Percentiles rank a stretch among this genome's conserved stretches.
These are phyloP conservation scores for Tolypocladium amazonense DNA, from an alignment of 2,329 filamentous ascomycete species.

Conservation along the genomic window DNA sequence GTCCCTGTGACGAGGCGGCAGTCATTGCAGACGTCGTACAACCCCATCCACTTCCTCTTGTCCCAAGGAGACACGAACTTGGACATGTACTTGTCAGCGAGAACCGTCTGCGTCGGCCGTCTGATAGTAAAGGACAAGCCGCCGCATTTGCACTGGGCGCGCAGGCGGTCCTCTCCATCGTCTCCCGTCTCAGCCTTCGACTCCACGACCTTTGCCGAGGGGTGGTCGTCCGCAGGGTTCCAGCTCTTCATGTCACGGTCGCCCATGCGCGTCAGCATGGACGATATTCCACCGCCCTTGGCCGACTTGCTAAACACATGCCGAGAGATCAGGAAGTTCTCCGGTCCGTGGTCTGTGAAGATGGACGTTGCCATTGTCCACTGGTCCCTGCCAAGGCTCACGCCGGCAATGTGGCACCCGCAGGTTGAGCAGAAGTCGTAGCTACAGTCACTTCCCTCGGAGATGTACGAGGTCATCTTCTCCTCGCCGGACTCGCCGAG, in stretches of 20 bases:
- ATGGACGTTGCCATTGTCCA: slow-evolving; percentile 31
- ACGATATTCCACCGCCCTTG: slow-evolving; percentile 24
- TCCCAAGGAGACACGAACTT: slow-evolving; percentile 25
- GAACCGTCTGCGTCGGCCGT: slow-evolving; percentile 22
- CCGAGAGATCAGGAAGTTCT: slow-evolving; percentile 21
- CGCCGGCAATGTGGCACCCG: slow-evolving; percentile 32
- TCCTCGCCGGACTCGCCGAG: slow-evolving; percentile 25
- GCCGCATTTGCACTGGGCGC: slow-evolving; percentile 33
- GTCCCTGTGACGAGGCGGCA: slow-evolving; percentile 31
- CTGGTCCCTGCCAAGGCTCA: slow-evolving; percentile 16
- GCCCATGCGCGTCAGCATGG: slow-evolving; percentile 21
- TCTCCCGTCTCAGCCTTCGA: slow-evolving; percentile 18
- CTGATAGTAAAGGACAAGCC: slow-evolving; percentile 35
- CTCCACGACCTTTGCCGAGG: slow-evolving; percentile 14
- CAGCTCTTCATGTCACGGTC: slow-evolving; percentile 19
- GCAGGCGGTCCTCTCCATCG: slow-evolving; percentile 27
- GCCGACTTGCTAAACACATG: slow-evolving; percentile 26
- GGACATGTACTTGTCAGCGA: slow-evolving; percentile 17
- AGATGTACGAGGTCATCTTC: slow-evolving; percentile 26
- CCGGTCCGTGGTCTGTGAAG: slow-evolving; percentile 23
- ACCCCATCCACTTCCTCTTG: slow-evolving; percentile 29
- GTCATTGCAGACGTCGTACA: slow-evolving; percentile 31
- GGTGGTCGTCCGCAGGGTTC: slow-evolving; percentile 22
- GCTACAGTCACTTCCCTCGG: slow-evolving; percentile 15
- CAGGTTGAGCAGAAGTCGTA: slow-evolving; percentile 35